Evolutionary conservation across 2,329 filamentous ascomycete species (phyloP).

Genomic region (Aphanoascus verrucosus): DNA sequence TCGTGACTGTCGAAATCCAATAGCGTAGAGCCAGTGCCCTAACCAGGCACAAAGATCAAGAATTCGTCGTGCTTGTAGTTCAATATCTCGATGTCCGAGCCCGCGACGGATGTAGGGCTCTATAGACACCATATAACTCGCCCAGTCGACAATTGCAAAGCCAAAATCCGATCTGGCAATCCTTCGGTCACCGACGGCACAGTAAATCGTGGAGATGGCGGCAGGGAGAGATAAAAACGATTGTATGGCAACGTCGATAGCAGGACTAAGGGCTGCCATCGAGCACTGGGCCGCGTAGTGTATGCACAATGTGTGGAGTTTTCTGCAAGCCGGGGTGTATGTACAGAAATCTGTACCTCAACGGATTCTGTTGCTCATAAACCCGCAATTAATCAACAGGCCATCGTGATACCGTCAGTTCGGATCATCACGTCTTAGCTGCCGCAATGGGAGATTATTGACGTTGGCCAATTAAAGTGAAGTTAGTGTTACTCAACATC

Average conservation of each 20-base stretch:
- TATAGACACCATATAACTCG: constrained; percentile 8
- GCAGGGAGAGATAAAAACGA: constrained; percentile 2
- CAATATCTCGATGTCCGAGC: constrained; percentile 1
- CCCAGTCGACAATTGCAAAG: constrained; percentile 9
- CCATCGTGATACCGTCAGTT: background rate
- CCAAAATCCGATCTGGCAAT: constrained; percentile 10
- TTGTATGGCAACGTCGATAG: constrained; percentile 6
- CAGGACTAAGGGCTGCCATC: background rate
- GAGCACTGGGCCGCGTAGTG: background rate
- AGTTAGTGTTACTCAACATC: constrained; percentile 4
- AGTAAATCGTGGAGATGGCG: constrained; percentile 6
- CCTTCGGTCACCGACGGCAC: constrained; percentile 5
- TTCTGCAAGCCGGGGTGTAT: background rate
- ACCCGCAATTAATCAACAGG: background rate
- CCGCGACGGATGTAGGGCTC: constrained; percentile 8
- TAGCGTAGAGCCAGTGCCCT: constrained; percentile 5
- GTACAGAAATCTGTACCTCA: background rate
- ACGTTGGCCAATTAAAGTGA: background rate
- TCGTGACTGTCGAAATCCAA: constrained; percentile 7
- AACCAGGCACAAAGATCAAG: constrained; percentile 7
- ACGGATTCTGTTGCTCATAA: background rate
- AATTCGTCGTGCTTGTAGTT: constrained; percentile 7
- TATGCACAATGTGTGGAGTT: background rate
- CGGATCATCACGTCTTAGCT: background rate
- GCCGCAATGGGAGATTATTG: background rate